These are phyloP conservation scores for Colletotrichum sp. DNA, from an alignment of 2,329 filamentous ascomycete species.

Conservation along the genomic window DNA sequence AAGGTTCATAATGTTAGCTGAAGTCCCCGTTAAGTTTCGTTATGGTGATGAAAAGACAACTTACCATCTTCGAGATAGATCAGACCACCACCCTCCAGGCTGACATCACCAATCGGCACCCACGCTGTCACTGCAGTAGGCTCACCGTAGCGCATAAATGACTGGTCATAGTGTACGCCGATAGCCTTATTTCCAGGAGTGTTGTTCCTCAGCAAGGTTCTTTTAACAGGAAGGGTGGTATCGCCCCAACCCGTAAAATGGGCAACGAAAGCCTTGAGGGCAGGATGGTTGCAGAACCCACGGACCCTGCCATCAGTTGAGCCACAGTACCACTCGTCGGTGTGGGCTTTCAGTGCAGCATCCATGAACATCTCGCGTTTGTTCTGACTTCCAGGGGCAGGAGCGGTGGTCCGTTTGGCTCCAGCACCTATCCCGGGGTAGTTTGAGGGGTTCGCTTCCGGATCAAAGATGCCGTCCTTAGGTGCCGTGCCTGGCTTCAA, in stretches of 20 bases:
- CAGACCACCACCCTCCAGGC: conserved; percentile 59
- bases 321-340: conserved; percentile 50
- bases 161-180: conserved; percentile 66
- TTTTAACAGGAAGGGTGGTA: conserved; percentile 23
- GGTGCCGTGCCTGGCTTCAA: conserved; percentile 15
- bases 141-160: conserved; percentile 60
- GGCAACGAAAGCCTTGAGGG: conserved; percentile 52
- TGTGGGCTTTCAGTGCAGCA: conserved; percentile 58
- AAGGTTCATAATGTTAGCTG: rapidly evolving
- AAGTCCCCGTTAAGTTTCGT: background rate
- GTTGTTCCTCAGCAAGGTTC: conserved; percentile 61
- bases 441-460: background rate
- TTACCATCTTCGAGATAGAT: conserved; percentile 60
- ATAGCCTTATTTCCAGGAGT: conserved; percentile 61
- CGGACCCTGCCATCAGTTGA: conserved; percentile 23
- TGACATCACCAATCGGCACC: conserved; percentile 61
- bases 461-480: conserved; percentile 26
- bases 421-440: conserved; percentile 51
- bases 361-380: conserved; percentile 28
- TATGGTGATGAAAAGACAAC: background rate
- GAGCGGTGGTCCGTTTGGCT: conserved; percentile 48
- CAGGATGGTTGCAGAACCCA: conserved; percentile 56
- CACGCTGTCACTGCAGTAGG: conserved; percentile 61
- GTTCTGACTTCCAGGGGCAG: conserved; percentile 41
- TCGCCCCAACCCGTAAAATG: conserved; percentile 59